phyloP scores from a whole-genome alignment of 495 filamentous ascomycete genomes.

The Margaritispora aquatica region DNA sequence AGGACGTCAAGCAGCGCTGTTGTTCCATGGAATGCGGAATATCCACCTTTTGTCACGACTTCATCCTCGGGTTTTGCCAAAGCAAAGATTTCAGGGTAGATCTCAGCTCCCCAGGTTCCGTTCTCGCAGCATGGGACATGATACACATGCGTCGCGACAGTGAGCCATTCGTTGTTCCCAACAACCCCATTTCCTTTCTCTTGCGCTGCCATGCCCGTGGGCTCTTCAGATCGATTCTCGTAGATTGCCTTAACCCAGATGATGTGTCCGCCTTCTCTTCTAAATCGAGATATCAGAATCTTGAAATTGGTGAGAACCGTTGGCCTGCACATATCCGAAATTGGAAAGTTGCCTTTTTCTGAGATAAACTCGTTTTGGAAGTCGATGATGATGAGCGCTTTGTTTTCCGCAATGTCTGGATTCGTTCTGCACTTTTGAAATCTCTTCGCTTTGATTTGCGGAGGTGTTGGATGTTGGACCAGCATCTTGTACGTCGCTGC shows the following conservation, averaged over 20 bases:
- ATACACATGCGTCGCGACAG: background rate
- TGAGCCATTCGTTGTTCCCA: background rate
- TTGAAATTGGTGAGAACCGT: background rate
- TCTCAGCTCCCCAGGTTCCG: background rate
- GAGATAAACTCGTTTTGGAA: background rate
- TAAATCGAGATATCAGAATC: background rate
- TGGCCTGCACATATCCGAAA: background rate
- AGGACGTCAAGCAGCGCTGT: background rate
- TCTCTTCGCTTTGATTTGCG: background rate
- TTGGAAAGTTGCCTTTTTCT: background rate
- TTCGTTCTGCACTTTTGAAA: background rate
- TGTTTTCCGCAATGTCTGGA: background rate
- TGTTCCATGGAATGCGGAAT: background rate
- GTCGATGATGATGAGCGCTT: background rate
- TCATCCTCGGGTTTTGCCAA: background rate
- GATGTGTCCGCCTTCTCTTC: background rate
- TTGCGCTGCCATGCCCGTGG: background rate
- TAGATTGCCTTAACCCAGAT: background rate
- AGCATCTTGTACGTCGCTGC: too few relatives aligned
- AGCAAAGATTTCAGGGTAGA: background rate
- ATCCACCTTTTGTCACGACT: background rate
- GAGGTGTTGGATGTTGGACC: background rate
- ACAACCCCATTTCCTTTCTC: background rate
- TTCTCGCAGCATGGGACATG: background rate
- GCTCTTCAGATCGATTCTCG: background rate